Evolutionary conservation across 352 stramenopile genomes (phyloP).

Genomic region (Paralagenidium karlingii): DNA sequence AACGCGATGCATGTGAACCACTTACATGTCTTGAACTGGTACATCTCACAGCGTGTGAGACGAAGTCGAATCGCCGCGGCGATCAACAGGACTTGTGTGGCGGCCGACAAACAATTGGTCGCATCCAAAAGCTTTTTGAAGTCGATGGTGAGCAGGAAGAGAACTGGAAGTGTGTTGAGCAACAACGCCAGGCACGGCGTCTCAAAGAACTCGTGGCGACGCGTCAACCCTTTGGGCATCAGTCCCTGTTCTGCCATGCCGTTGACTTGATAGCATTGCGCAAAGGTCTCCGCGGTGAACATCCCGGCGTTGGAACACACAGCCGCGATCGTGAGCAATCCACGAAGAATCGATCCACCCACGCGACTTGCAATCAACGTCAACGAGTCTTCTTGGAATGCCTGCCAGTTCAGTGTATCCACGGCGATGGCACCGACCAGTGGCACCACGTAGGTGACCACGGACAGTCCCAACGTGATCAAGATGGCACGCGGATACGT

Average conservation of each 20-base stretch:
- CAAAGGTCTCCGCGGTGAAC: conserved; percentile 82
- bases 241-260: conserved; percentile 56
- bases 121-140: conserved; percentile 47
- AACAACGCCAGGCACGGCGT: conserved; percentile 15
- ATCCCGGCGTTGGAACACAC: conserved; percentile 68
- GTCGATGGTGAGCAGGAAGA: conserved; percentile 13
- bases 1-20: conserved; percentile 11
- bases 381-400: conserved; percentile 28
- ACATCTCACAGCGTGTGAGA: too few species aligned
- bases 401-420: conserved; percentile 10
- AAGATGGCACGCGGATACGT: conserved; percentile 42
- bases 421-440: neutral
- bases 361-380: conserved; percentile 46
- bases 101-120: conserved; percentile 72
- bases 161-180: conserved; percentile 10
- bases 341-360: conserved; percentile 56
- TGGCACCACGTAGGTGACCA: conserved; percentile 14
- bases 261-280: conserved; percentile 67
- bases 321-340: conserved; percentile 62
- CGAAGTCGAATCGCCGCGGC: conserved; percentile 74
- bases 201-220: conserved; percentile 10
- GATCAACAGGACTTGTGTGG: conserved; percentile 72
- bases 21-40: too few species aligned
- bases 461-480: conserved; percentile 12
- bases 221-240: conserved; percentile 54